Evolutionary conservation across 208 protist genomes (phyloP).

Genomic region (Crithidia thermophila): DNA sequence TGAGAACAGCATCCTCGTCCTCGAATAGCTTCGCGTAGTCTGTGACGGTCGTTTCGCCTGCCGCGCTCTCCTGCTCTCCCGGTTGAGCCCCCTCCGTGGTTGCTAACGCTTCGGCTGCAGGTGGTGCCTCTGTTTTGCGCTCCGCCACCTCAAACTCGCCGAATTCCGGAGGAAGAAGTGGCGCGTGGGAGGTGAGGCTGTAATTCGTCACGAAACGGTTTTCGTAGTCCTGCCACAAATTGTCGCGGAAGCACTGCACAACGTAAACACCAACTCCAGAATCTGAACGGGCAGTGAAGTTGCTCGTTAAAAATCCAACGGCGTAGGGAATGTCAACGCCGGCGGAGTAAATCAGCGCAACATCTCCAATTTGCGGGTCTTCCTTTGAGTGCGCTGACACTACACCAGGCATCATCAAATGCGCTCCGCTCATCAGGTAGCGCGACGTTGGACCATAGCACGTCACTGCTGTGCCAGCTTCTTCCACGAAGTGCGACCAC

Average conservation of each 20-base stretch:
- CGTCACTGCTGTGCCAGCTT: conserved; percentile 30
- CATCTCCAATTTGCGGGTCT: conserved; percentile 9
- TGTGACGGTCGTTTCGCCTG: background rate
- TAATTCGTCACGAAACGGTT: conserved; percentile 38
- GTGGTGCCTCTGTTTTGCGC: background rate
- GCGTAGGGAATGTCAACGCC: conserved; percentile 56
- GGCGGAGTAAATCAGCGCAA: conserved; percentile 45
- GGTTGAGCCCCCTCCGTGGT: background rate
- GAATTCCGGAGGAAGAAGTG: conserved; percentile 31
- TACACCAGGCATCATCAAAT: conserved; percentile 87
- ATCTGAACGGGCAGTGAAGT: conserved; percentile 23
- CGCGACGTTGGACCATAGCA: conserved; percentile 65
- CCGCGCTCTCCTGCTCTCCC: background rate
- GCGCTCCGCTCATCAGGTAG: conserved; percentile 70
- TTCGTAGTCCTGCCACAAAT: conserved; percentile 62
- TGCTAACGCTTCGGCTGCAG: background rate
- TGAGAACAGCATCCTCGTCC: conserved; percentile 41
- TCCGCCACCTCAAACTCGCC: conserved; percentile 26
- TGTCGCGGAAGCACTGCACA: conserved; percentile 62
- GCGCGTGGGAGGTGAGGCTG: conserved; percentile 15
- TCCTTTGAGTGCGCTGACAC: conserved; percentile 10
- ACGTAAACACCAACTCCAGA: conserved; percentile 64
- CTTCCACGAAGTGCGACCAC: conserved; percentile 18
- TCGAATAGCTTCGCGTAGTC: conserved; percentile 34
- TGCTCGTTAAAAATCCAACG: conserved; percentile 57